phyloP scores from a whole-genome alignment of 768 basidiomycete species.

The Trametes meyenii region DNA sequence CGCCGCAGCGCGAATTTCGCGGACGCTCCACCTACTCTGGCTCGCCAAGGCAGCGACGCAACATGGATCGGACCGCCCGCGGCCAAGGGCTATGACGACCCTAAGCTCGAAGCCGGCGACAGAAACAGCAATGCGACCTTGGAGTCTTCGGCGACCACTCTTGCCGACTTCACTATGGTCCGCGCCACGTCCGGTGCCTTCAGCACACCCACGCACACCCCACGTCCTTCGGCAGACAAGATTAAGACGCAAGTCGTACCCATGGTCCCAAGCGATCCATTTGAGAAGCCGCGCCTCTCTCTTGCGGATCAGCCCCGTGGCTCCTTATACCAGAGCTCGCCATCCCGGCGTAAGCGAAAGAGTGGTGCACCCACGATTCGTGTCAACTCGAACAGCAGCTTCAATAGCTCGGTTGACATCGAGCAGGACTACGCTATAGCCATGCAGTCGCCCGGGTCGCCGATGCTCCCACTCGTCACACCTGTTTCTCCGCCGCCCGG shows the following conservation, averaged over 20 bases:
- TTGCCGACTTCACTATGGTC: constrained; percentile 9
- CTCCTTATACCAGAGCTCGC: constrained; percentile 2
- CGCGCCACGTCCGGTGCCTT: constrained; percentile 15
- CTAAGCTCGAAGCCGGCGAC: constrained; percentile 11
- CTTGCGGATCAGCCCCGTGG: constrained; percentile 3
- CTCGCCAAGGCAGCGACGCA: constrained; percentile 12
- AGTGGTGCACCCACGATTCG: constrained; percentile 3
- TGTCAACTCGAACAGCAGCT: constrained; percentile 13
- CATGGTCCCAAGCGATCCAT: constrained; percentile 13
- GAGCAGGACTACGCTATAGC: constrained; percentile 5
- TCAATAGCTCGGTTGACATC: constrained; percentile 3
- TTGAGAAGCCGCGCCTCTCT: constrained; percentile 12
- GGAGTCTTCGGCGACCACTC: constrained; percentile 11
- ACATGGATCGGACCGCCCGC: constrained; percentile 14
- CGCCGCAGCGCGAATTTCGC: neutral
- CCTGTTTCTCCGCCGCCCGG: constrained; percentile 9
- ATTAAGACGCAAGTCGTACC: constrained; percentile 8
- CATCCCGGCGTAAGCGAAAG: neutral
- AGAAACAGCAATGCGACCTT: constrained; percentile 10
- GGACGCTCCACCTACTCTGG: neutral
- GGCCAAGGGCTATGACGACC: constrained; percentile 1
- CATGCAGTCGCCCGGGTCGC: constrained; percentile 16
- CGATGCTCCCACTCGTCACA: constrained; percentile 14
- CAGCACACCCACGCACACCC: constrained; percentile 13
- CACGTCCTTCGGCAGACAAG: constrained; percentile 14